phyloP scores from a whole-genome alignment of 352 stramenopile species.

The Phytophthora fragariaefolia region DNA sequence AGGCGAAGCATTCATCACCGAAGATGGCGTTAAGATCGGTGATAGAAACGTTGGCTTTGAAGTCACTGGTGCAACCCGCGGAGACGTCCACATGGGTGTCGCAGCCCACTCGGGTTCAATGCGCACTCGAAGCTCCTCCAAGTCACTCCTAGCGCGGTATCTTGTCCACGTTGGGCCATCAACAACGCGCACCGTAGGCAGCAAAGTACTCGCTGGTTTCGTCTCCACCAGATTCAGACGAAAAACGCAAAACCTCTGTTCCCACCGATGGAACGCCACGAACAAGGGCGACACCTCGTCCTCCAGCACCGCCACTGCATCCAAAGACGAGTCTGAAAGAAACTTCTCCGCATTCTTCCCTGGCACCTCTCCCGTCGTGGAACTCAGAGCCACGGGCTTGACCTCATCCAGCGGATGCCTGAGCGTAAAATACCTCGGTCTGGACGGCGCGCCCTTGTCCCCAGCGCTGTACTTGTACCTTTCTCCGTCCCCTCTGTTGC shows the following conservation, averaged over 20 bases:
- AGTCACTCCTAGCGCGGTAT: conserved; percentile 38
- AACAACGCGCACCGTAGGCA: conserved; percentile 41
- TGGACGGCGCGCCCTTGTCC: conserved; percentile 22
- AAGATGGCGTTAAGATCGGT: conserved; percentile 23
- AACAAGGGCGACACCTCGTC: conserved; percentile 36
- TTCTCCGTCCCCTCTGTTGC: conserved; percentile 44
- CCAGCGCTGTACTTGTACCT: conserved; percentile 38
- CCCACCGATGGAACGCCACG: conserved; percentile 55
- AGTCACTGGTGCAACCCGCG: conserved; percentile 18
- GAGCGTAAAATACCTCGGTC: conserved; percentile 77
- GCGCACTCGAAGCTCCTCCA: conserved; percentile 36
- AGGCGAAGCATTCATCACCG: conserved; percentile 11
- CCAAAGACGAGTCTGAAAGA: conserved; percentile 59
- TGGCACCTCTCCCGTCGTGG: background rate
- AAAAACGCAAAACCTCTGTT: conserved; percentile 64
- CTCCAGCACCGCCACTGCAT: conserved; percentile 51
- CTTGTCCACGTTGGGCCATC: conserved; percentile 52
- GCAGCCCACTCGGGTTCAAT: conserved; percentile 58
- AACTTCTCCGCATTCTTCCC: conserved; percentile 30
- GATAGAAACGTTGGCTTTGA: conserved; percentile 32
- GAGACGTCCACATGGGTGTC: conserved; percentile 41
- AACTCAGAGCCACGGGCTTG: conserved; percentile 59
- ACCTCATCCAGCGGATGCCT: conserved; percentile 79
- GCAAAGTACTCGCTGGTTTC: conserved; percentile 4
- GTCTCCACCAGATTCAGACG: conserved; percentile 30